Conservation (phyloP, 129 eudicot species). For the carrot (Daucus carota) region DH1_v3.0 NC_030386.2:32454001-32454500, state of each 20-base stretch:
- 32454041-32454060: constrained; percentile 65
- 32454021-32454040: constrained; percentile 16
- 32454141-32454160: constrained; percentile 55
- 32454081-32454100: constrained; percentile 35
- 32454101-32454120: constrained; percentile 27
- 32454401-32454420: constrained; percentile 83
- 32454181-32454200: constrained; percentile 42
- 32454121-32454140: constrained; percentile 44
- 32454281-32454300: constrained; percentile 52
- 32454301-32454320: neutral
- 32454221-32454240: constrained; percentile 52
- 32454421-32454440: constrained; percentile 79
- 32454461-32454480: constrained; percentile 86
- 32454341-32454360: neutral
- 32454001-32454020: constrained; percentile 51
- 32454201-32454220: constrained; percentile 67
- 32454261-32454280: constrained; percentile 33
- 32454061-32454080: constrained; percentile 86
- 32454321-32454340: neutral
- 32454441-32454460: constrained; percentile 82
- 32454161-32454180: constrained; percentile 67
- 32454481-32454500: constrained; percentile 34
- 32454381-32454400: constrained; percentile 84
- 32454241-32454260: constrained; percentile 72
- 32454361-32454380: constrained; percentile 81